Base-by-base conservation (phyloP, 805 yeast species). In the Spathaspora hagerdaliae region DNA sequence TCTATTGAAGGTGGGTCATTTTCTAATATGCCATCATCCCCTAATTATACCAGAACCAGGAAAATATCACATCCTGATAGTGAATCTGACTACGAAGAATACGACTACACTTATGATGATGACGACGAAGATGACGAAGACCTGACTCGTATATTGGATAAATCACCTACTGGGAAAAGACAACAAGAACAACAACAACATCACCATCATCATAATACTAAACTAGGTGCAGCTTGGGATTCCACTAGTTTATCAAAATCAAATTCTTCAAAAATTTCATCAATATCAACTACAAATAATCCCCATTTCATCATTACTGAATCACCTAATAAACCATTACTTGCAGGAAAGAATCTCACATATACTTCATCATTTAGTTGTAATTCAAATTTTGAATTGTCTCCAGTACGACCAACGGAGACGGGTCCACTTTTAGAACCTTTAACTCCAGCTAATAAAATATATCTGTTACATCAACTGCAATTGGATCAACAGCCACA, bases 351-450 rank as follows among this genome's bases (percentile, higher is more conserved):
- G 47, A 65, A 65, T 51, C 59, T 75, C 39, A 75, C 80, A 8
- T 79, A 79, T 56, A 78, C 86, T 3, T 81, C 85, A 24, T 79
- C 85, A 10, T 83, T 83, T 61, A 81, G 84, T 58, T 80, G 85
- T 54, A 77, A 73, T 52, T 79, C 85, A 26, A 82, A 78, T 55
- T 74, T 82, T 50, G 87, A 83, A 55, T 60, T 83, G 15, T 79
- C 83, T 24, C 88, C 88, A 7, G 57, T 80, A 38, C 71, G 79
- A 50, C 67, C 76, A 6, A 71, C 73, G 45, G 84, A 79, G 46
- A 77, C 85, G 3, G 87, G 87, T 1, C 87, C 87, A 6, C 62
- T 82, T 37, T 64, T 82, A 41, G 86, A 81, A 59, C 87, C 88
- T 11, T 61, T 80, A 41, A 79, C 86, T 5, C 87, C 86, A 12